Evolutionary conservation across 2,329 filamentous ascomycete species (phyloP), one percentile per base, ranked within the genome.

Genomic region (Achaetomium macrosporum): DNA sequence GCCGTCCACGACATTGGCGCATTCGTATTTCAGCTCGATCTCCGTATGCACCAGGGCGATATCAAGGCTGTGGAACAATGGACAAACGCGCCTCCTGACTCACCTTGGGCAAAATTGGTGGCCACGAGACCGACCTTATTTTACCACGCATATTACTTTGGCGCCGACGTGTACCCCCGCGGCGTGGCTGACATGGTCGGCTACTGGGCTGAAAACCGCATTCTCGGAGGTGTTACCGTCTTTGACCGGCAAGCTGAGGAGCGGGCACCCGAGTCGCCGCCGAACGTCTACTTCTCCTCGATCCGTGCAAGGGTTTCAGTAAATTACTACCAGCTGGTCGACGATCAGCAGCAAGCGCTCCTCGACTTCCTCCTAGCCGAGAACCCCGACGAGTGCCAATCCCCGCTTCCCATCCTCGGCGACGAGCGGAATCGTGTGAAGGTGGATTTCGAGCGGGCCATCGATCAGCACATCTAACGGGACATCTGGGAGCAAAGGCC

Each of bases 191-290:
- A n/a, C n/a, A n/a, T n/a, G n/a, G n/a, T n/a, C n/a, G n/a, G n/a
- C n/a, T n/a, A n/a, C n/a, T n/a, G n/a, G n/a, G n/a, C n/a, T n/a
- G n/a, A n/a, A n/a, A n/a, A n/a, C n/a, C n/a, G n/a, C n/a, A n/a
- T n/a, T n/a, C n/a, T n/a, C n/a, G n/a, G n/a, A n/a, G n/a, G n/a
- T n/a, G n/a, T n/a, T n/a, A n/a, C n/a, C n/a, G n/a, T n/a, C n/a
- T 55, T 55, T 47, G 53, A 52, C 45, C 49, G 49, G 5, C 16
- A 20, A 7, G n/a, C 53, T n/a, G 48, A 51, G n/a, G 19, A 51
- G 25, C 35, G 15, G 1, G n/a, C 33, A 2, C 20, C 44, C 25
- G n/a, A 39, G 20, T 42, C 15, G 9, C 44, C 44, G 12, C 53
- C 53, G 3, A 55, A 55, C n/a, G 33, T 48, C 17, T 51, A 51